Conservation (phyloP, 2,329 filamentous ascomycete species). For the Onygenales sp. region DNA sequence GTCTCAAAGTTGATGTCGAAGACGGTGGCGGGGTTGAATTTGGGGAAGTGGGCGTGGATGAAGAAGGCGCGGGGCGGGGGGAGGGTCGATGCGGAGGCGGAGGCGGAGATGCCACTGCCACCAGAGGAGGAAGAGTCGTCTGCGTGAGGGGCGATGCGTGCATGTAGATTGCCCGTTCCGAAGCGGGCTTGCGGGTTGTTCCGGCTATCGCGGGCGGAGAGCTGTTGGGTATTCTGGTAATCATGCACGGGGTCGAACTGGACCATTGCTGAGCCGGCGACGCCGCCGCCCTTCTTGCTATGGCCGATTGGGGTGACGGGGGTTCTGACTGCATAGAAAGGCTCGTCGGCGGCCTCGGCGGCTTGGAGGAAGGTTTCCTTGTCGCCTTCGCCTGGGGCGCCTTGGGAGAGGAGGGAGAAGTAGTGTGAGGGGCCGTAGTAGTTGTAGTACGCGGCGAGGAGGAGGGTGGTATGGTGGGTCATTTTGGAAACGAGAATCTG, state of each 20-base stretch:
- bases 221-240: constrained; percentile 26
- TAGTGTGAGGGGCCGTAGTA: constrained; percentile 37
- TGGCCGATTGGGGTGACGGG: constrained; percentile 25
- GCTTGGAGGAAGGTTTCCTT: constrained; percentile 43
- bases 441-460: constrained; percentile 43
- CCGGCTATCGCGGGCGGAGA: constrained; percentile 26
- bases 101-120: not conserved
- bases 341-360: constrained; percentile 28
- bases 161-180: constrained; percentile 15
- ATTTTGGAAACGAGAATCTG: constrained; percentile 38
- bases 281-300: constrained; percentile 7
- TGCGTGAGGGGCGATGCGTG: too few relatives aligned
- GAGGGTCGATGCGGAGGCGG: constrained; percentile 12
- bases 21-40: constrained; percentile 32
- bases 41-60: constrained; percentile 33
- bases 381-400: constrained; percentile 40
- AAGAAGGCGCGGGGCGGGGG: constrained; percentile 26
- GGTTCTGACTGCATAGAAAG: constrained; percentile 34
- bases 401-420: constrained; percentile 38
- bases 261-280: constrained; percentile 30
- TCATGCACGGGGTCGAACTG: constrained; percentile 39
- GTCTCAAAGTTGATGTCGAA: constrained; percentile 27
- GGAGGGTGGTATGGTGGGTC: constrained; percentile 31
- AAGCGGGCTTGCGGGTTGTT: constrained; percentile 17
- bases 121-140: too few relatives aligned